Evolutionary conservation across 768 basidiomycete species (phyloP).

Genomic region (Trametes gibbosa): DNA sequence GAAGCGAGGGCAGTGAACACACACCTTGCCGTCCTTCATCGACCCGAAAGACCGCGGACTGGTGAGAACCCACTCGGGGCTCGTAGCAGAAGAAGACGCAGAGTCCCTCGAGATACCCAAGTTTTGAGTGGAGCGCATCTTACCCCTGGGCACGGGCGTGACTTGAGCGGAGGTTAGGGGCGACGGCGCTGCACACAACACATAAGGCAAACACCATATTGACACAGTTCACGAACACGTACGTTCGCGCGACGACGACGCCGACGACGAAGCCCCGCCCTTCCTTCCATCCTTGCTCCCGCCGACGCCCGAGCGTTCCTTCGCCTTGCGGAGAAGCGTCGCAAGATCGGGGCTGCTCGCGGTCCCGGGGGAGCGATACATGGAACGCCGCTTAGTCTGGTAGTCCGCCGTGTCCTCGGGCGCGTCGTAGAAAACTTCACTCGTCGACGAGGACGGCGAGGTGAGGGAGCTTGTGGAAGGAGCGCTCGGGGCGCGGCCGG

Average conservation of each 20-base stretch:
- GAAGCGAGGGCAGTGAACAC: slow-evolving; percentile 10
- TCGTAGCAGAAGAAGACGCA: slow-evolving; percentile 5
- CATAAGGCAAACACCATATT: neutral
- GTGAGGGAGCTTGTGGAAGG: slow-evolving; percentile 32
- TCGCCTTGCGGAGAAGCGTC: slow-evolving; percentile 81
- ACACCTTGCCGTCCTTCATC: slow-evolving; percentile 44
- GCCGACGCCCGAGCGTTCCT: slow-evolving; percentile 51
- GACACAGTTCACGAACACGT: neutral
- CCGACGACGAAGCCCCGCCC: slow-evolving; percentile 13
- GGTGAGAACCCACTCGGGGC: slow-evolving; percentile 30
- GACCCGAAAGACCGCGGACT: slow-evolving; percentile 30
- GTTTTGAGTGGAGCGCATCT: slow-evolving; percentile 15
- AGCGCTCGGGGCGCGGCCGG: slow-evolving; percentile 23
- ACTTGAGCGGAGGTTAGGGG: slow-evolving; percentile 16
- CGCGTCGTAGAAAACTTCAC: slow-evolving; percentile 61
- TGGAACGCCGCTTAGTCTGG: slow-evolving; percentile 74
- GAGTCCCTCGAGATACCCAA: slow-evolving; percentile 11
- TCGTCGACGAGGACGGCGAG: slow-evolving; percentile 51
- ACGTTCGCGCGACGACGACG: slow-evolving; percentile 16
- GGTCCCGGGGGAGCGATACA: slow-evolving; percentile 86
- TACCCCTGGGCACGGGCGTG: slow-evolving; percentile 24
- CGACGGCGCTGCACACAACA: slow-evolving; percentile 12
- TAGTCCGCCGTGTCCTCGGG: slow-evolving; percentile 54
- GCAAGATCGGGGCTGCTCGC: slow-evolving; percentile 91
- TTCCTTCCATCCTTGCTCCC: slow-evolving; percentile 20